Evolutionary conservation across 495 filamentous ascomycete genomes (phyloP), one percentile per base, ranked within the genome.

Genomic region (Aspergillus campestris): DNA sequence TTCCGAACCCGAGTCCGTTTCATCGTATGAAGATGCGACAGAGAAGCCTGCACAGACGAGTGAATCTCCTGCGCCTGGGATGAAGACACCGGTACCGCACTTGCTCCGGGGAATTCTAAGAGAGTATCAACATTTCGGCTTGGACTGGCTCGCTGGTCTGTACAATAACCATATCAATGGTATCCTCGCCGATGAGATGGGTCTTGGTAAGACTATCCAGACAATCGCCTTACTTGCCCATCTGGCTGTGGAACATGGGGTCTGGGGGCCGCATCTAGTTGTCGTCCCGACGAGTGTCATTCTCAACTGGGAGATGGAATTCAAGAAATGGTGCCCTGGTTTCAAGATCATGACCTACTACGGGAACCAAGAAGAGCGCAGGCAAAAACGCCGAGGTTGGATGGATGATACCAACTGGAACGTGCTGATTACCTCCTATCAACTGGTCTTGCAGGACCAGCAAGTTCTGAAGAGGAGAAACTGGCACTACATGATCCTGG

Each of bases 291-390:
- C 94, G 7, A 95, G 89, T 65, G 94, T 99, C 28, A 95, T 99
- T 74, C 80, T 99, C 42, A 99, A 99, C 60, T 99, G 94, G 94
- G 94, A 97, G 61, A 96, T 95, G 84, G 94, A 99, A 64, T 99
- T 99, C 74, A 97, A 97, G 58, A 97, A 97, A 64, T 99, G 89
- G 82, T 89, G 88, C 40, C 94, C 94, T 9, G 94, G 94, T 2
- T 99, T 99, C 75, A 97, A 95, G 59, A 90, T 97, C 48, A 80
- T 97, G 50, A 90, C 89, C 2, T 99, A 99, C 69, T 97, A 97
- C 59, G 94, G 94, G 10, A 86, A 79, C 34, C 81, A 85, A 55
- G 92, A 97, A 49, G 91, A 97, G 69, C 84, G 94, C 13, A 87
- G 86, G 60, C 74, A 80, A 54, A 95, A 95, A 66, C 83, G 94